A percentile compares a stretch with the other conserved stretches of the same genome.
phyloP scores from a whole-genome alignment of 2,329 filamentous ascomycete genomes.

The Nemania diffusa region DNA sequence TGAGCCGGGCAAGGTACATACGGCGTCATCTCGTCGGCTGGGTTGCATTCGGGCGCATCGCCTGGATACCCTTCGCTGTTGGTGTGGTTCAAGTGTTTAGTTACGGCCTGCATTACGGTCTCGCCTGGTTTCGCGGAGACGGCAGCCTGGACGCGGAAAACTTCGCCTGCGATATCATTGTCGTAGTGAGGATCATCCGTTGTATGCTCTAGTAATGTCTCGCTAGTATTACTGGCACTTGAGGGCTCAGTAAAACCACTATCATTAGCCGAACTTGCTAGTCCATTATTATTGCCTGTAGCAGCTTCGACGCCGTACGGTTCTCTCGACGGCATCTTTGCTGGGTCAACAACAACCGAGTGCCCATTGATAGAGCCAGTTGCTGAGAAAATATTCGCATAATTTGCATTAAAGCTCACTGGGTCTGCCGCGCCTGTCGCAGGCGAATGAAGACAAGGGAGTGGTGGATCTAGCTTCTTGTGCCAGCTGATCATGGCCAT shows the following conservation, averaged over 20 bases:
- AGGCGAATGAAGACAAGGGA: slow-evolving; percentile 65
- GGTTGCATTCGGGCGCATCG: slow-evolving; percentile 63
- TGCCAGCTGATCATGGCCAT: slow-evolving; percentile 79
- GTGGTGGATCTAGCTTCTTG: slow-evolving; percentile 66
- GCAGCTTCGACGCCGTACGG: slow-evolving; percentile 24
- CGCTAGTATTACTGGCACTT: background rate
- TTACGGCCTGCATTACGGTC: slow-evolving; percentile 66
- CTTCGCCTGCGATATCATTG: slow-evolving; percentile 66
- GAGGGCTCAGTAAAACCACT: background rate
- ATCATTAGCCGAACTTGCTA: background rate
- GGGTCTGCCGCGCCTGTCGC: slow-evolving; percentile 52
- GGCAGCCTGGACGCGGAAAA: slow-evolving; percentile 68
- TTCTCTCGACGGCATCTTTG: slow-evolving; percentile 36
- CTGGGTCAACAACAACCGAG: slow-evolving; percentile 45
- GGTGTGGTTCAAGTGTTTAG: slow-evolving; percentile 73
- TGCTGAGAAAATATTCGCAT: slow-evolving; percentile 45
- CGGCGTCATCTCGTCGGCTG: slow-evolving; percentile 70
- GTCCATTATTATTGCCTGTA: background rate
- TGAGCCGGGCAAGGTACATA: slow-evolving; percentile 67
- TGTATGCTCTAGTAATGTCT: slow-evolving; percentile 61
- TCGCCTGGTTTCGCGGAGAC: slow-evolving; percentile 63
- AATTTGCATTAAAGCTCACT: slow-evolving; percentile 40
- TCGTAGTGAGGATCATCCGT: slow-evolving; percentile 73
- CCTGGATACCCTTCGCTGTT: slow-evolving; percentile 61
- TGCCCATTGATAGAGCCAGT: slow-evolving; percentile 49